Base-by-base conservation (phyloP, 169 alveolate genomes). In the Cryptosporidium felis region DNA sequence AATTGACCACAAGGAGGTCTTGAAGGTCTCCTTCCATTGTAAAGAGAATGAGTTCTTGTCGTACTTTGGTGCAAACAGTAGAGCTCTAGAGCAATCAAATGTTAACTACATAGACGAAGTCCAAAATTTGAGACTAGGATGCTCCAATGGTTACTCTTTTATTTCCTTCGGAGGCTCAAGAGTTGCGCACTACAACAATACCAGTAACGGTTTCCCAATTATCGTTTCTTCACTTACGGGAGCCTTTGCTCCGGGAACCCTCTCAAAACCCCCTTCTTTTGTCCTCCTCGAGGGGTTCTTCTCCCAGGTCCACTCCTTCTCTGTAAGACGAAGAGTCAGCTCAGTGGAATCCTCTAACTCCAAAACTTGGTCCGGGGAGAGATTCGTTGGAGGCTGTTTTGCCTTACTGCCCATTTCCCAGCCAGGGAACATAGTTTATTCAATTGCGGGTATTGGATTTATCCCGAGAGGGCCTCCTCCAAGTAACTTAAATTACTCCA, bases 81-180 rank as follows among this genome's bases (percentile, higher is more conserved):
- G 56, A 18, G 18, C 26, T 40, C 47, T 74, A 4, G 59, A 74
- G 10, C 85, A 74, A 21, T 60, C 67, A 4, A 36, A 32, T 36
- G 46, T 53, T 1, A 49, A 51, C 9, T 49, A 74, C 26, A 74
- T 74, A 28, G 85, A 74, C 21, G 67, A 56, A 38, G 56, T 74
- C 14, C 66, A 49, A 53, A 53, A 60, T 36, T 28, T 74, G 8
- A 74, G 42, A 42, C 51, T 74, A 16, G 85, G 85, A 16, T 74
- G 85, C 23, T 74, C 85, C 5, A 60, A 74, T 58, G 53, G 85
- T 4, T 49, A 23, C 23, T 74, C 85, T 12, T 49, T 21, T 51
- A 53, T 74, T 21, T 74, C 85, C 5, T 74, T 74, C 42, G 85
- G 85, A 51, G 85, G 85, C 18, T 74, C 85, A 23, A 56, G 30